These are phyloP conservation scores for Gardenia jasminoides DNA, from an alignment of 257 asterid species.

Conservation along the genomic window DNA sequence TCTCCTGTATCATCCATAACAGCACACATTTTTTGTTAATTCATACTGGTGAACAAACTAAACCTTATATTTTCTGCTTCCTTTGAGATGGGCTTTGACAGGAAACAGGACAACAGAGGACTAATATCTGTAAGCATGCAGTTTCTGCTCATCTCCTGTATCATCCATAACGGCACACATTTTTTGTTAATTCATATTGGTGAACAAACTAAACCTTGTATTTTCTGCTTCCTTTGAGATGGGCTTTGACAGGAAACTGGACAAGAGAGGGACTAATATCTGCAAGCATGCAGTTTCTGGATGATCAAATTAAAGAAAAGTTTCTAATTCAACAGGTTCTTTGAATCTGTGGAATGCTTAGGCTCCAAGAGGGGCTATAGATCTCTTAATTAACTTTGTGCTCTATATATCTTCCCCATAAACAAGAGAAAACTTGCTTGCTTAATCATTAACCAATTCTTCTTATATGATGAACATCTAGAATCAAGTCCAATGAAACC, in stretches of 20 bases:
- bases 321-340: background rate
- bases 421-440: background rate
- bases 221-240: background rate
- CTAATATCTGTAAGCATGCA: no score
- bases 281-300: background rate
- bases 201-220: background rate
- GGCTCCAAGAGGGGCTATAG: background rate
- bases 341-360: background rate
- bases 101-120: background rate
- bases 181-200: background rate
- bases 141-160: background rate
- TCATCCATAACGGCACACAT: background rate
- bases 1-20: background rate
- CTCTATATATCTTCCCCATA: background rate
- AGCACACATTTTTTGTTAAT: background rate
- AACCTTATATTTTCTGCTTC: background rate
- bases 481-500: background rate
- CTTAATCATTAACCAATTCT: background rate
- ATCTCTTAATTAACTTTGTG: background rate
- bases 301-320: background rate
- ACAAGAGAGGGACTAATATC: background rate
- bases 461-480: background rate
- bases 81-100: background rate
- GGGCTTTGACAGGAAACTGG: constrained; percentile 7
- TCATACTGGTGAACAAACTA: background rate